These are phyloP conservation scores for Epichloe glyceriae DNA, from an alignment of 2,329 filamentous ascomycete species.

Conservation along the genomic window DNA sequence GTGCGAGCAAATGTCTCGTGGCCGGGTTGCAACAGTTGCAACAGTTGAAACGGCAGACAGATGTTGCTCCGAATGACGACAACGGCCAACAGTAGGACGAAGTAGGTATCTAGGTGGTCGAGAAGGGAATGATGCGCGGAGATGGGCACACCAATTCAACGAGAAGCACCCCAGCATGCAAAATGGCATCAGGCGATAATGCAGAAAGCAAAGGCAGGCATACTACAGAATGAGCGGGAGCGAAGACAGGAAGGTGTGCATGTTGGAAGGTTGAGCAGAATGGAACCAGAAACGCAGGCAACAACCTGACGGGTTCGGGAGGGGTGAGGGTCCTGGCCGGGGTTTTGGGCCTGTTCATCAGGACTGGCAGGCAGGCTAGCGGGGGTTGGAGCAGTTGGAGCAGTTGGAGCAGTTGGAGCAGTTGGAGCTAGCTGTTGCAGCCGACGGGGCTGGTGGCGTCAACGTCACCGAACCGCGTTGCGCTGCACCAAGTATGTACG, in stretches of 20 bases:
- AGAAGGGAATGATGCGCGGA: not conserved
- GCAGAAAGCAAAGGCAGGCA: not conserved
- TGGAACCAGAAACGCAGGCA: not conserved
- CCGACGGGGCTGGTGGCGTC: not conserved
- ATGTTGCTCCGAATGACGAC: slow-evolving; percentile 1
- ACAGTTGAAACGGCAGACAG: not conserved
- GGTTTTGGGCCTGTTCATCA: not conserved
- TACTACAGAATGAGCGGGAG: not conserved
- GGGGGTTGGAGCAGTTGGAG: not conserved
- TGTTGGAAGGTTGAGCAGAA: not conserved
- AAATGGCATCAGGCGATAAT: not conserved
- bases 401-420: no score
- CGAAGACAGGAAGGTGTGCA: not conserved
- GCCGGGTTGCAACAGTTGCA: not conserved
- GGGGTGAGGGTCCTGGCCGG: not conserved
- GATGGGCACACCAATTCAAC: not conserved
- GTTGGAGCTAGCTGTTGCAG: not conserved
- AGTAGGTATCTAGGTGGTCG: no score
- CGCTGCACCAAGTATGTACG: no score
- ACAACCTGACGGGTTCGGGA: not conserved
- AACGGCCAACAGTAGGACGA: not conserved
- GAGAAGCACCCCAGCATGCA: not conserved
- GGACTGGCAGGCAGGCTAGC: not conserved
- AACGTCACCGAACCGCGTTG: not conserved
- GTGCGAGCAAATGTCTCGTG: not conserved